These are phyloP conservation scores for Rugosomyces carneus DNA, from an alignment of 1,284 basidiomycete genomes.

Conservation along the genomic window DNA sequence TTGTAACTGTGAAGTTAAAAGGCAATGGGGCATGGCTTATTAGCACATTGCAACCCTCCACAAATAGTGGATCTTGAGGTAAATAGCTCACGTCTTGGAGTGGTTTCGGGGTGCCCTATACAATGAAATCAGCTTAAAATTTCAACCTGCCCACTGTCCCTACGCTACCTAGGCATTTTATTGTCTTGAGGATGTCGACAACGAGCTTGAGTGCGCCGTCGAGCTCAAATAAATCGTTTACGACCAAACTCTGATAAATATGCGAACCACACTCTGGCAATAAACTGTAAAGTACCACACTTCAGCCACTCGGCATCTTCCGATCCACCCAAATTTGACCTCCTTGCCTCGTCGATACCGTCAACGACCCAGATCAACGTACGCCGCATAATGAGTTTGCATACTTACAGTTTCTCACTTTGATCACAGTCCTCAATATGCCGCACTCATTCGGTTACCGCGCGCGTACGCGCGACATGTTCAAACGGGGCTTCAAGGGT, in stretches of 20 bases:
- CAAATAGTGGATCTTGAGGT: conserved; percentile 61
- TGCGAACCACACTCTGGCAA: conserved; percentile 22
- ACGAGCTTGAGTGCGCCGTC: conserved; percentile 19
- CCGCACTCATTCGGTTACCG: conserved; percentile 99
- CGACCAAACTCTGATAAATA: conserved; percentile 28
- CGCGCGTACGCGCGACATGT: conserved; percentile 99
- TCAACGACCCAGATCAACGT: conserved; percentile 43
- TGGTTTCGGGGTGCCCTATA: conserved; percentile 81
- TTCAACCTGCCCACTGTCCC: conserved; percentile 12
- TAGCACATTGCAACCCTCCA: conserved; percentile 60
- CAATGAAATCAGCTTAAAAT: conserved; percentile 13
- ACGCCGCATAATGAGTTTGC: conserved; percentile 27
- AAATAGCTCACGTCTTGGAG: conserved; percentile 79
- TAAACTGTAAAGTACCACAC: conserved; percentile 35
- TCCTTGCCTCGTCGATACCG: conserved; percentile 31
- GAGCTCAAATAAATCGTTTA: conserved; percentile 17
- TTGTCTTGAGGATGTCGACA: conserved; percentile 52
- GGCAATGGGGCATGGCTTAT: conserved; percentile 57
- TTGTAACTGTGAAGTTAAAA: conserved; percentile 75
- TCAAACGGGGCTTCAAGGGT: conserved; percentile 97
- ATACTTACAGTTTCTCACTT: conserved; percentile 17
- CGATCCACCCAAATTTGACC: conserved; percentile 27
- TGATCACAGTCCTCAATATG: conserved; percentile 68
- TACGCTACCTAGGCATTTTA: conserved; percentile 71
- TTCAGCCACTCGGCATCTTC: conserved; percentile 39